phyloP scores from a whole-genome alignment of 179 eudicot species.

The Silene noctiflora region DNA sequence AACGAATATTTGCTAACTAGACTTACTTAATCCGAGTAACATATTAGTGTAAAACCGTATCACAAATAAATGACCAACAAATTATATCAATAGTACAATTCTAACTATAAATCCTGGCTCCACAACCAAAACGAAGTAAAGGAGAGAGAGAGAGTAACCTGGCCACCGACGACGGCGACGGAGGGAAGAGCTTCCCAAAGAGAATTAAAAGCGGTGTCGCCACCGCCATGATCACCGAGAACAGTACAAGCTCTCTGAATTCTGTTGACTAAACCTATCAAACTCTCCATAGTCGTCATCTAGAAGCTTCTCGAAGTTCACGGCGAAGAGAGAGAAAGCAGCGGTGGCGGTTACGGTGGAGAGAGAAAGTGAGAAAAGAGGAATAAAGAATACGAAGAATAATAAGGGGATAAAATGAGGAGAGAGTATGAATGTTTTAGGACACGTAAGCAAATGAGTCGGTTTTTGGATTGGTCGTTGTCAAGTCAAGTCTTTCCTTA shows the following conservation, averaged over 20 bases:
- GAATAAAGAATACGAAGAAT: too few species aligned
- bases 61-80: too few species aligned
- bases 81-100: too few species aligned
- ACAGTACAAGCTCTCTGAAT: conserved; percentile 91
- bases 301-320: not conserved
- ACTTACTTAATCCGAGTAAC: too few species aligned
- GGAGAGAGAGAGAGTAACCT: conserved; percentile 35
- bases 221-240: conserved; percentile 86
- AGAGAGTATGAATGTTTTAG: not conserved
- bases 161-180: conserved; percentile 95
- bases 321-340: not conserved
- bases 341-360: conserved; percentile 1
- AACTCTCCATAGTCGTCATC: conserved; percentile 80
- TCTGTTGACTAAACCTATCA: conserved; percentile 75
- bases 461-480: conserved; percentile 9
- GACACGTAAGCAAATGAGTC: conserved; percentile 6
- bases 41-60: too few species aligned
- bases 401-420: not conserved
- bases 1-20: too few species aligned
- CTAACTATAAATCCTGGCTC: too few species aligned
- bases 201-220: conserved; percentile 41
- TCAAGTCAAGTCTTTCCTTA: not conserved
- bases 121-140: not conserved
- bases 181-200: conserved; percentile 96
- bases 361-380: not conserved